phyloP scores from a whole-genome alignment of 305 asterid species.

The Fraxinus sp. region DNA sequence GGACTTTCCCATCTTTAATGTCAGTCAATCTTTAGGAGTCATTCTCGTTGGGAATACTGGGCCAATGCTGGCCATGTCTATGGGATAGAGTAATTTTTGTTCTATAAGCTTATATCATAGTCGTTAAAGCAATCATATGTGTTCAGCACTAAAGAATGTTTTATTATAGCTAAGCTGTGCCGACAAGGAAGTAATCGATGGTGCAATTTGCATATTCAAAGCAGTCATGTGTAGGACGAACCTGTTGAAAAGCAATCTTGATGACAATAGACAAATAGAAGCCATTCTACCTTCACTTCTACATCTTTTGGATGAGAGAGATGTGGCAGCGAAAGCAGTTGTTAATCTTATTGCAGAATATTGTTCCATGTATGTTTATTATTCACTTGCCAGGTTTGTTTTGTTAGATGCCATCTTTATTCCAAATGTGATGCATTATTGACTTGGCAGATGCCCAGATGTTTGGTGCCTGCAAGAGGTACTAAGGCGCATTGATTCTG shows the following conservation, averaged over 20 bases:
- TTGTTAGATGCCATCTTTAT: constrained; percentile 16
- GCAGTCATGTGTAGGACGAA: constrained; percentile 65
- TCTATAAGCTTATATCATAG: constrained; percentile 2
- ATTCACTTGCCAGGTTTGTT: constrained; percentile 10
- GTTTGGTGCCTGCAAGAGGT: constrained; percentile 56
- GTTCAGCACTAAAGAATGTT: constrained; percentile 27
- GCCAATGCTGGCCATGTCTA: not conserved
- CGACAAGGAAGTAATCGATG: constrained; percentile 73
- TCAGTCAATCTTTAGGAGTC: not conserved
- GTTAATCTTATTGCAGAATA: constrained; percentile 81
- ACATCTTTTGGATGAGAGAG: constrained; percentile 77
- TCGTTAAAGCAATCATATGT: constrained; percentile 18
- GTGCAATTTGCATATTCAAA: constrained; percentile 65
- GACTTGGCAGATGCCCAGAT: constrained; percentile 63
- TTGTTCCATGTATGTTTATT: constrained; percentile 58
- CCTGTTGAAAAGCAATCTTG: constrained; percentile 42
- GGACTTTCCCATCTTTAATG: not conserved
- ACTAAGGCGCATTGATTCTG: constrained; percentile 53
- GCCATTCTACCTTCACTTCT: constrained; percentile 60
- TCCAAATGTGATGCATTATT: constrained; percentile 27
- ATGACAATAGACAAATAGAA: constrained; percentile 51
- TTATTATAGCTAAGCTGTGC: constrained; percentile 60
- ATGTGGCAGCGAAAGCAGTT: constrained; percentile 82
- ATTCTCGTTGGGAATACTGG: not conserved
- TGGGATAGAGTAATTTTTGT: not conserved